A percentile compares a stretch with the other conserved stretches of the same genome.
Conservation (phyloP, 805 yeast genomes). For the Saccharomyces mikatae region DNA sequence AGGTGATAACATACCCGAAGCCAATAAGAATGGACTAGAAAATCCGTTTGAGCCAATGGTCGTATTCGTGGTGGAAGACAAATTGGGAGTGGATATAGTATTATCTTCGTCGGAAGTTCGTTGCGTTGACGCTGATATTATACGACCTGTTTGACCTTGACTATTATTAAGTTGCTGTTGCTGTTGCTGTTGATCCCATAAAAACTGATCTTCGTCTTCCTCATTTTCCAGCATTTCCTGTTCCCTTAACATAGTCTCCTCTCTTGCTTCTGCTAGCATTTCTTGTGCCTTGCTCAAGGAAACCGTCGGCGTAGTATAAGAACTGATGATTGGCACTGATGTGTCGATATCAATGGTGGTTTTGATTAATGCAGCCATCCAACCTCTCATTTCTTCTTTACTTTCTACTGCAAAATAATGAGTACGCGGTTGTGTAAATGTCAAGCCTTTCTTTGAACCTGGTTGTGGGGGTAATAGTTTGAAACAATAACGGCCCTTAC, state of each 20-base stretch:
- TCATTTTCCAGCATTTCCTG: conserved; percentile 28
- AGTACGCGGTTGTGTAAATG: conserved; percentile 91
- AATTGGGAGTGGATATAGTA: conserved; percentile 4
- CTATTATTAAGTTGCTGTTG: conserved; percentile 5
- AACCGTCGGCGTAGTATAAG: conserved; percentile 93
- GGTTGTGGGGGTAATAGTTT: conserved; percentile 95
- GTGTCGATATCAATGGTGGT: conserved; percentile 96
- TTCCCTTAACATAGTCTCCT: conserved; percentile 54
- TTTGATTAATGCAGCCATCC: conserved; percentile 92
- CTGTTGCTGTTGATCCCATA: conserved; percentile 28
- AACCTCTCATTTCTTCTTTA: conserved; percentile 81
- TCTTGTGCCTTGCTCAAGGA: conserved; percentile 82
- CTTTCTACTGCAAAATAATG: conserved; percentile 95
- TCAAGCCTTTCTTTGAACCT: conserved; percentile 88
- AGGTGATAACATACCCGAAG: conserved; percentile 55
- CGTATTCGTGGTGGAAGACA: conserved; percentile 15
- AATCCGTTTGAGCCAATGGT: conserved; percentile 38
- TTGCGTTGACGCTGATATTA: conserved; percentile 4
- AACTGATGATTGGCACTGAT: conserved; percentile 79
- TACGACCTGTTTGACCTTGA: conserved; percentile 1
- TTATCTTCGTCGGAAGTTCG: conserved; percentile 17
- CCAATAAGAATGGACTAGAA: conserved; percentile 60
- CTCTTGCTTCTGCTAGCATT: conserved; percentile 72
- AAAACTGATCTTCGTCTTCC: conserved; percentile 23
- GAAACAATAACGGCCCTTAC: conserved; percentile 89